Base-by-base conservation (phyloP, 495 filamentous ascomycete species). In the Neurospora sp. region DNA sequence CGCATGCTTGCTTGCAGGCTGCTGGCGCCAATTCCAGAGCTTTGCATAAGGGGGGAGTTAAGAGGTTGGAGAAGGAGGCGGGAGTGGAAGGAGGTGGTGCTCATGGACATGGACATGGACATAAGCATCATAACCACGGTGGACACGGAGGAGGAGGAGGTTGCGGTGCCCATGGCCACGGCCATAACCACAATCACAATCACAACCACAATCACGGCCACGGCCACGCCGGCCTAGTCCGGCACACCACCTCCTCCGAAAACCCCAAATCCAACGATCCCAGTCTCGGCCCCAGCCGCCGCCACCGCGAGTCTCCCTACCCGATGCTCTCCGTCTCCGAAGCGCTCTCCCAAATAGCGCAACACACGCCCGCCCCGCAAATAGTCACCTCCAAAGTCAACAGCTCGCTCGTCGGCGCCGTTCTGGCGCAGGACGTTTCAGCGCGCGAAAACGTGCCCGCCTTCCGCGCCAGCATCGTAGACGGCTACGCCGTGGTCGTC, bases 401-500 rank as follows among this genome's bases (percentile, higher is more conserved):
- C 71, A 83, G 84, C 37, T 77, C 78, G 12, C 80, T 98, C 0
- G 88, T 93, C 8, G 94, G 94, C 10, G 85, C 87, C 68, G 89
- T 98, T 5, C 83, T 98, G 10, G 96, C 94, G 6, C 88, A 92
- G 78, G 92, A 97, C 77, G 90, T 98, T 44, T 87, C 84, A 65
- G 93, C 96, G 4, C 78, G 83, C 31, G 94, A 97, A 77, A 84
- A 90, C 16, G 96, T 98, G 0, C 96, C 96, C 5, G 96, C 96
- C 7, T 99, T 93, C 82, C 87, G 92, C 70, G 96, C 96, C 48
- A 97, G 94, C 77, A 99, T 97, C 72, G 96, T 99, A 3, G 96
- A 99, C 78, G 96, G 96, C 12, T 99, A 99, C 78, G 96, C 96
- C 3, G 87, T 98, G 20, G 83, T 89, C 42, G 89, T 88, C 8